phyloP scores from a whole-genome alignment of 2,329 filamentous ascomycete species.

The Pseudonectria buxi region DNA sequence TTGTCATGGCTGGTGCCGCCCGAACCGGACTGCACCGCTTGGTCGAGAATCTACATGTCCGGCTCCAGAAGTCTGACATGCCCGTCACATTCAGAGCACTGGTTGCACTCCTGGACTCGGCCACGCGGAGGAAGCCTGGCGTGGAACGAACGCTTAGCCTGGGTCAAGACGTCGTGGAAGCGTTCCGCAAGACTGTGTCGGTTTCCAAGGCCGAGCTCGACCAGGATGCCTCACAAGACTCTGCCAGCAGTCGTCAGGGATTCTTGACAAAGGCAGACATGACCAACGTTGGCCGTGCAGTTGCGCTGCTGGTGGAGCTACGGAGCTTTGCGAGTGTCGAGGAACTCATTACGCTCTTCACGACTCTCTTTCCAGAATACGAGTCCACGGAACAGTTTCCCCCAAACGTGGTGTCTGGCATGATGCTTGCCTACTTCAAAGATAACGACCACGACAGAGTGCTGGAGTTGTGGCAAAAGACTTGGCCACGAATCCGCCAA shows the following conservation, averaged over 20 bases:
- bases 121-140: constrained; percentile 17
- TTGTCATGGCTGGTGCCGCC: constrained; percentile 47
- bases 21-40: constrained; percentile 37
- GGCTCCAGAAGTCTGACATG: constrained; percentile 38
- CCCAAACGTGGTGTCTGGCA: constrained; percentile 49
- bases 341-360: constrained; percentile 50
- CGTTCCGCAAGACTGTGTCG: constrained; percentile 19
- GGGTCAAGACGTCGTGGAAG: constrained; percentile 22
- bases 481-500: constrained; percentile 45
- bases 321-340: constrained; percentile 47
- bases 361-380: constrained; percentile 31
- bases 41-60: constrained; percentile 33
- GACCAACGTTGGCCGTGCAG: constrained; percentile 28
- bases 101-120: constrained; percentile 35
- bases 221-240: not conserved
- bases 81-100: constrained; percentile 37
- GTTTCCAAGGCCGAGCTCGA: constrained; percentile 2
- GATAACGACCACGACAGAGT: constrained; percentile 54
- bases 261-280: constrained; percentile 17
- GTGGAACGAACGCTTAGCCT: constrained; percentile 17
- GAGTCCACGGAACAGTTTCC: constrained; percentile 35
- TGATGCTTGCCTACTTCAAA: constrained; percentile 61
- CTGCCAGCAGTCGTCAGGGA: constrained; percentile 3
- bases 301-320: constrained; percentile 28
- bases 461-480: constrained; percentile 58